Base-by-base conservation (phyloP, 208 protist genomes). In the Wallacemonas collosoma region DNA sequence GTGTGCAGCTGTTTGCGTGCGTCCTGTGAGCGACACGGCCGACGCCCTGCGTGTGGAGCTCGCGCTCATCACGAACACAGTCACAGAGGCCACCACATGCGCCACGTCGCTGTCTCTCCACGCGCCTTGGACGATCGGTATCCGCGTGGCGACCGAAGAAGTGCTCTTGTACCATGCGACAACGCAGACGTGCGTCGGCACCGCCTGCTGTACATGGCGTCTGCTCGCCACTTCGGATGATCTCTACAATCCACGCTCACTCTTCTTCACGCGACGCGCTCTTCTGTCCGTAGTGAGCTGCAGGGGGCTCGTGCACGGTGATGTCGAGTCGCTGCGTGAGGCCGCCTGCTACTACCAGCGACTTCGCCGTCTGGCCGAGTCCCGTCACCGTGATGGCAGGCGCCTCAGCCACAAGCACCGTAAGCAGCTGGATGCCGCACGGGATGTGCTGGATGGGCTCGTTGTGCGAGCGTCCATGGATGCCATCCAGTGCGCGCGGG, bases 191-290 rank as follows among this genome's bases (percentile, higher is more conserved):
- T 14, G 11, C 6, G 26, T 63, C 41, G 68, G 68, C 36, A 51
- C 36, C 9, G 39, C 39, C 40, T 63, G 41, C 54, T 39, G n/a
- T 50, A 17, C 35, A 39, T 62, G 53, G 50, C 68, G 68, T 2
- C 68, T 72, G 54, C 68, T 72, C 35, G 38, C n/a, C 17, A 54
- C 68, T 40, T 48, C 68, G 4, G 40, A 72, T 11, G 38, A 61
- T 26, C 55, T 60, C 26, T 60, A 62, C 53, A 12, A 44, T 40
- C 68, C 68, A 17, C 68, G 50, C 43, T 2, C 17, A 7, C 35
- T 72, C 39, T 72, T 72, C 54, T 72, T 72, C 26, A 56, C 50
- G 9, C 68, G 53, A 11, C 53, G 50, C 8, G 68, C 38, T 11
- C 7, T 11, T 9, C 53, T 72, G 54, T 9, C 9, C 11, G 43